Base-by-base conservation (phyloP, 805 yeast species). In the Kurtzmaniella cleridarum region DNA sequence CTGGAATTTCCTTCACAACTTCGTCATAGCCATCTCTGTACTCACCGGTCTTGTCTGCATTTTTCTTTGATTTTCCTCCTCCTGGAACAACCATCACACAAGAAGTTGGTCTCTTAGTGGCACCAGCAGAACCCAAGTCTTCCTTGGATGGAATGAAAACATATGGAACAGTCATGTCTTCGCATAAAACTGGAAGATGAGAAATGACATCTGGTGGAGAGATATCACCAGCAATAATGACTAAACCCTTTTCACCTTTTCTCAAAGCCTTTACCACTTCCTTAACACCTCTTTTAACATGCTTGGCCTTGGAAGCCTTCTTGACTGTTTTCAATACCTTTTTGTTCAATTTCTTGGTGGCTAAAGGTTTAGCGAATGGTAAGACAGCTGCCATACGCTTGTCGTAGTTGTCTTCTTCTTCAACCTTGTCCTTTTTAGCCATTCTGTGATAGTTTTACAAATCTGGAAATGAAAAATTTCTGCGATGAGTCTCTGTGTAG, bases 41-140 rank as follows among this genome's bases (percentile, higher is more conserved):
- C 58, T 91, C 97, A 48, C 79, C 77, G 46, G 78, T 87, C 54
- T 69, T 69, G 50, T 67, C 72, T 47, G 88, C 78, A 52, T 79
- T 82, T 64, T 82, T 84, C 71, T 81, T 84, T 57, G 85, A 76
- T 64, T 79, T 78, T 44, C 90, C 89, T 41, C 95, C 95, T 42
- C 96, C 96, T 54, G 99, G 98, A 40, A 90, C 93, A 53, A 93
- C 78, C 88, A 93, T 87, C 24, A 93, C 96, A 63, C 95, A 90
- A 29, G 97, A 88, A 29, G 99, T 93, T 52, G 98, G 98, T 75
- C 99, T 84, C 75, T 93, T 93, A 41, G 98, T 93, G 45, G 97
- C 95, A 59, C 98, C 98, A 18, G 99, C 98, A 47, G 95, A 85
- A 27, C 99, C 99, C 50, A 93, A 77, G 60, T 93, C 98, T 71